Evolutionary conservation across 306 rosid genomes (phyloP), one percentile per base, ranked within the genome.

Genomic region (Notholithocarpus densiflorus): DNA sequence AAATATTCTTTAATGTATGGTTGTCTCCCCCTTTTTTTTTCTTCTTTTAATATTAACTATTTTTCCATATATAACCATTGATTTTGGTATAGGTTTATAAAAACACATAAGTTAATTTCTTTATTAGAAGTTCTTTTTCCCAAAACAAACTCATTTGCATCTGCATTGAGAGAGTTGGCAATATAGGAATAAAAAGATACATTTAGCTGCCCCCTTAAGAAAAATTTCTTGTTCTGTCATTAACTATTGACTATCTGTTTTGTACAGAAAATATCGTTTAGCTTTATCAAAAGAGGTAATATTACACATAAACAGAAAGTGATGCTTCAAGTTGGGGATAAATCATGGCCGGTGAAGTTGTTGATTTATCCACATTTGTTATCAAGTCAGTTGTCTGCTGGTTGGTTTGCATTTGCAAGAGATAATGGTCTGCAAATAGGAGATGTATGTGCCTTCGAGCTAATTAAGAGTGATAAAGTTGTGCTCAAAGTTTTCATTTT

Each of bases 401-500:
- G 76, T 9, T 84, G 75, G 73, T 0, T 0, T 3, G 4, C 37
- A 6, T 84, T 80, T 84, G 78, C 14, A 1, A 17, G 6, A 3
- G 82, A 73, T 1, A 80, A 80, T 29, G 1, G 2, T 52, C 64
- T 84, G 57, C 31, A 27, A 29, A 7, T 1, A 24, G 72, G 72
- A 20, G 77, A 72, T 68, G 21, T 18, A 20, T 73, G 74, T 24
- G 26, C 29, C 3, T 71, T 65, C 26, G 73, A 73, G 55, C 70
- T 83, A 56, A 51, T 71, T 4, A 27, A 61, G 52, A 78, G 17
- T 24, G 27, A 26, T 5, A 10, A 65, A 1, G 24, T 40, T 56
- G 54, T 24, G 23, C 68, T 83, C 19, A 53, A 75, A 69, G 83
- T 75, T 1, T 8, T 43, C 68, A 69, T 83, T 75, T 72, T 23